Base-by-base conservation (phyloP, 2,329 filamentous ascomycete species). In the Verticillium alfalfae region DNA sequence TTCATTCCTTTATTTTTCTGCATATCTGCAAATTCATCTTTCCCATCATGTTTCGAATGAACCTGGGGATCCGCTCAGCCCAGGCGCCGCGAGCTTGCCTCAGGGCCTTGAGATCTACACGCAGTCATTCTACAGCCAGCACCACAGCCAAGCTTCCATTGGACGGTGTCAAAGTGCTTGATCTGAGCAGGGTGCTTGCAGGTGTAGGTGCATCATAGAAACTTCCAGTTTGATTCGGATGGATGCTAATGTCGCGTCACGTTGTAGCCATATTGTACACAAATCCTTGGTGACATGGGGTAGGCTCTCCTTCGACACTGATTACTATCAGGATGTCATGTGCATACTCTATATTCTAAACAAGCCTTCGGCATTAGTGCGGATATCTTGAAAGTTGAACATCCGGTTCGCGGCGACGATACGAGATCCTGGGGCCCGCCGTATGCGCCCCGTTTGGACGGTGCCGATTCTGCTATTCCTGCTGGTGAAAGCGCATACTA, bases 351-450 rank as follows among this genome's bases (percentile, higher is more conserved):
- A 22, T 1, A 12, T 22, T 31, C 18, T 22, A 22, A 26, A 1
- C 22, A 5, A n/a, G 31, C 5, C 5, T 13, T 56, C 3, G 5
- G 34, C 34, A 2, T 56, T 68, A 96, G 93, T 66, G 95, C 95
- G 66, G 94, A 99, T 73, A 88, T 99, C 36, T 97, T 99, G 78
- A 99, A 99, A 76, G 86, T 99, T 64, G 95, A 99, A 76, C 95
- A 99, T 75, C 95, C 95, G 3, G 87, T 86, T 5, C 85, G 92
- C 61, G 95, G 92, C 39, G 95, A 99, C 72, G 95, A 99, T 72
- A 99, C 95, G 10, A 82, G 95, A 70, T 93, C 93, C 58, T 99
- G 95, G 95, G 95, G 95, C 0, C 95, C 95, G 34, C 95, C 95
- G 1, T 99, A 95, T 74, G 95, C 95, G 9, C 80, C 85, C 59